Evolutionary conservation across 495 filamentous ascomycete species (phyloP).

Genomic region (Neurospora tetrasperma): DNA sequence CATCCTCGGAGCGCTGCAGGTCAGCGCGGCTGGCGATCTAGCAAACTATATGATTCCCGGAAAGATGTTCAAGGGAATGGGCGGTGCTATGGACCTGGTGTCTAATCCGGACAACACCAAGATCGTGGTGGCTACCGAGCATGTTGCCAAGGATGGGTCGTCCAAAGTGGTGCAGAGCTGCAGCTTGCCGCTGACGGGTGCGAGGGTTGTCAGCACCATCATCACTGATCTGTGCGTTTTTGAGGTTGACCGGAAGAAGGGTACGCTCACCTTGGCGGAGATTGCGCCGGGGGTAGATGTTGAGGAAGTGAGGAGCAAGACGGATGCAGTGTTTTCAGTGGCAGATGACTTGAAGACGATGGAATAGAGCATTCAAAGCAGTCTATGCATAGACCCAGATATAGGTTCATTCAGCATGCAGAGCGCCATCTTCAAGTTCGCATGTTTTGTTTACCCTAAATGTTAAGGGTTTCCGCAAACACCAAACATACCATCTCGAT

Average conservation of each 20-base stretch:
- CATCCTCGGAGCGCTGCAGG: slow-evolving; percentile 51
- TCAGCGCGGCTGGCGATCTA: slow-evolving; percentile 46
- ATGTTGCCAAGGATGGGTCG: slow-evolving; percentile 49
- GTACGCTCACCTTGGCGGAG: slow-evolving; percentile 44
- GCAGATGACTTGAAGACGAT: slow-evolving; percentile 39
- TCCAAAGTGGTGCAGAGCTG: slow-evolving; percentile 50
- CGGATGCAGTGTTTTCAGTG: slow-evolving; percentile 42
- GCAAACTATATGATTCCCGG: slow-evolving; percentile 58
- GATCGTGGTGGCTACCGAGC: slow-evolving; percentile 52
- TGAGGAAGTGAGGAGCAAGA: slow-evolving; percentile 43
- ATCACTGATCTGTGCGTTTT: slow-evolving; percentile 51
- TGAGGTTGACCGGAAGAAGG: slow-evolving; percentile 42
- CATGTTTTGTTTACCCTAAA: background rate
- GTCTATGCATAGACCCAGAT: background rate
- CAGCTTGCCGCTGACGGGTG: slow-evolving; percentile 46
- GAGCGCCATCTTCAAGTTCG: background rate
- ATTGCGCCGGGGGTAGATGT: slow-evolving; percentile 45
- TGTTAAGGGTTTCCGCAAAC: background rate
- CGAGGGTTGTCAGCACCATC: slow-evolving; percentile 42
- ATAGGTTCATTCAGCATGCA: background rate
- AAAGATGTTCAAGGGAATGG: slow-evolving; percentile 54
- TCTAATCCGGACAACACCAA: slow-evolving; percentile 49
- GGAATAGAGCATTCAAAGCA: slow-evolving; percentile 16
- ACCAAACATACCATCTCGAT: background rate
- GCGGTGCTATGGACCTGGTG: slow-evolving; percentile 54